phyloP scores from a whole-genome alignment of 2,329 filamentous ascomycete genomes.

The Clonostachys sp. region DNA sequence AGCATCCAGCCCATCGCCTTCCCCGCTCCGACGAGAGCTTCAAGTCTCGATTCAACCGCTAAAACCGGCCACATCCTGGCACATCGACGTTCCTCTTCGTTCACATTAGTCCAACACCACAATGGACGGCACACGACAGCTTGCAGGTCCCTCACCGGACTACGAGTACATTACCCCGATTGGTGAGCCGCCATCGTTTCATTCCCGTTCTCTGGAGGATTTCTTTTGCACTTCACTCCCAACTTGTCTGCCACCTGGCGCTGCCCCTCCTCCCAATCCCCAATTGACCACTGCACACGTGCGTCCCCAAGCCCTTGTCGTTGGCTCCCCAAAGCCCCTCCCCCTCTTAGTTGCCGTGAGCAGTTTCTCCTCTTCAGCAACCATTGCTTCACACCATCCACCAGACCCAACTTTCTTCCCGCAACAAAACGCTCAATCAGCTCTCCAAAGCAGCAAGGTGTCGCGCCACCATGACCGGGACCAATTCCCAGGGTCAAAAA shows the following conservation, averaged over 20 bases:
- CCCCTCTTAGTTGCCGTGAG: no score
- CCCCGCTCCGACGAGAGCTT: no score
- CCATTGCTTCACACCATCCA: no score
- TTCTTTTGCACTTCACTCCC: background rate
- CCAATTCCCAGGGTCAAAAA: no score
- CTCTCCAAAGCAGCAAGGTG: no score
- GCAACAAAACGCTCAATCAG: no score
- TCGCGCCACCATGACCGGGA: no score
- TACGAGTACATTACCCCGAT: slow-evolving; percentile 46
- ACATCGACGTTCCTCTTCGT: no score
- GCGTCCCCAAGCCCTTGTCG: slow-evolving; percentile 17
- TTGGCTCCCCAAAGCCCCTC: slow-evolving; percentile 28
- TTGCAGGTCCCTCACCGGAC: slow-evolving; percentile 36
- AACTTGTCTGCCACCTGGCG: slow-evolving; percentile 7
- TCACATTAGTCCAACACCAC: slow-evolving; percentile 22
- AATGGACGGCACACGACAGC: slow-evolving; percentile 35
- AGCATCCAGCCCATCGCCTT: no score
- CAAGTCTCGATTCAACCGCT: background rate
- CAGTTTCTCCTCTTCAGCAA: no score
- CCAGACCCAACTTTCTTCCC: no score
- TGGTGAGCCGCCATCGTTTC: slow-evolving; percentile 36
- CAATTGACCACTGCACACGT: slow-evolving; percentile 3
- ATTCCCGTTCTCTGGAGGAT: slow-evolving; percentile 7
- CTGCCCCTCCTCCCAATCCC: slow-evolving; percentile 12
- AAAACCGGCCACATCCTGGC: no score